Conservation (phyloP, 371 early-diverging fungal species). For the Rhizopus delemar region DNA sequence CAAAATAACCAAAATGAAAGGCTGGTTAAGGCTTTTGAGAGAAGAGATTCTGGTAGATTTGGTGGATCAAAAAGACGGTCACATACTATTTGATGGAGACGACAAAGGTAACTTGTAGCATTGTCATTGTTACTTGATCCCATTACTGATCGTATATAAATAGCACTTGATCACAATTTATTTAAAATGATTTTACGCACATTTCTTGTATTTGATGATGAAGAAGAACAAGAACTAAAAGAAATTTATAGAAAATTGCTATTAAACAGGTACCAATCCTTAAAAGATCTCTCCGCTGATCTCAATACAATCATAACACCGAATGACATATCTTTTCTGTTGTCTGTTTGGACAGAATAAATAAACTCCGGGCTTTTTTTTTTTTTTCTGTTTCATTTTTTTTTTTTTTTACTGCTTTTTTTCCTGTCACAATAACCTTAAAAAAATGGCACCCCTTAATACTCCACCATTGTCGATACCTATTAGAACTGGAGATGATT, state of each 20-base stretch:
- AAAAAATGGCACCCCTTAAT: background rate
- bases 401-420: background rate
- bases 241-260: constrained; percentile 7
- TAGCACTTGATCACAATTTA: constrained; percentile 8
- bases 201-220: background rate
- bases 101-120: constrained; percentile 6
- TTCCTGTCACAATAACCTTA: background rate
- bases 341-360: constrained; percentile 1
- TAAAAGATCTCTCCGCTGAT: constrained; percentile 1
- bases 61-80: background rate
- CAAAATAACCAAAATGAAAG: constrained; percentile 13
- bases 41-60: background rate
- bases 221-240: background rate
- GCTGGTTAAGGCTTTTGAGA: constrained; percentile 15
- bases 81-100: background rate
- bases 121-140: background rate
- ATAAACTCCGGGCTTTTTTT: background rate
- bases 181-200: constrained; percentile 9
- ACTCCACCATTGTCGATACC: constrained; percentile 5
- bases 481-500: background rate
- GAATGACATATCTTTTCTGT: background rate
- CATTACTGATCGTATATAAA: background rate
- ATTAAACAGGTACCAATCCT: background rate
- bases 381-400: background rate
- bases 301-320: background rate